Evolutionary conservation across 2,329 filamentous ascomycete genomes (phyloP), one percentile per base, ranked within the genome.

Genomic region (Monosporascus sp.): DNA sequence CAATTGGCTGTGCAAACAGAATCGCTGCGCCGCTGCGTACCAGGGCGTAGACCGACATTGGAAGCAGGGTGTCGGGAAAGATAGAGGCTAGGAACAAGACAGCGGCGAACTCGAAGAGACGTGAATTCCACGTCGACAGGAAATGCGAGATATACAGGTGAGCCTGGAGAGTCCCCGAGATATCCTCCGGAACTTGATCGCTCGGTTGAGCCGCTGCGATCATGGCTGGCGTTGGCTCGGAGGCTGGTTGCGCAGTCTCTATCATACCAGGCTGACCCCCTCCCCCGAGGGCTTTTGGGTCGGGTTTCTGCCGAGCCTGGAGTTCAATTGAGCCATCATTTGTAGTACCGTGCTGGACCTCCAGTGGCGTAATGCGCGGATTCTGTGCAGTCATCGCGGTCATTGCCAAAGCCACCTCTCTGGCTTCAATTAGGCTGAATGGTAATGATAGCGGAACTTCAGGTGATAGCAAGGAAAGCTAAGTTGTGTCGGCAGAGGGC

Each of bases 1-100:
- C 87, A 6, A 90, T 67, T 46, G 72, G 72, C 14, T 81, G 79
- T 0, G 85, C 79, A 7, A 88, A 70, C 0, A 83, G 27, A 4
- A 86, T 78, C 0, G 83, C 84, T 0, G 82, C 74, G 0, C 75
- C 69, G 6, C 80, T 77, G 22, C 87, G 79, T 5, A 77, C 72
- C 7, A 90, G 69, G 0, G 87, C 87, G 62, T 90, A 90, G n/a
- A 86, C 70, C 0, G 86, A 89, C 52, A 85, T 77, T 37, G 82
- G 86, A 22, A 87, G 74, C 22, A 90, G 71, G 0, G 85, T 88
- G 1, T 74, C 70, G 0, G 79, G 79, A 59, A 75, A 85, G 46
- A 81, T 75, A 1, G 74, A 67, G 0, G 81, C 80, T 9, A 85
- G 71, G 65, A 79, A 85, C 6, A 85, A 70, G 5, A 86, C 79